Evolutionary conservation across 2,329 filamentous ascomycete species (phyloP), one percentile per base, ranked within the genome.

Genomic region (Nannizziopsis barbatae): DNA sequence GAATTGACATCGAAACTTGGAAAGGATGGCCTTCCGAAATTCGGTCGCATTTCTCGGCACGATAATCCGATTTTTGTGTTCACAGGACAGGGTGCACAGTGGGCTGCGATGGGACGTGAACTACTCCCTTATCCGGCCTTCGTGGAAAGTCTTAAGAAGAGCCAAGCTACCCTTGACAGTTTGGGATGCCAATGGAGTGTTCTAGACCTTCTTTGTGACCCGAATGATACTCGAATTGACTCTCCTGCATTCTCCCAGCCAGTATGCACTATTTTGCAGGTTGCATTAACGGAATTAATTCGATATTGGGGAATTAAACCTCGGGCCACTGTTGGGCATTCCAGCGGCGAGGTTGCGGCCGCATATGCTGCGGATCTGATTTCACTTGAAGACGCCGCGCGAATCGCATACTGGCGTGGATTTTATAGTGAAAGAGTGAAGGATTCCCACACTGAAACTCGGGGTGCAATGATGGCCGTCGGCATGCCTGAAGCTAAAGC

Each of bases 331-430:
- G 41, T 53, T 8, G 53, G 59, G 3, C 59, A 61, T 47, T 59
- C 56, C 2, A 50, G 43, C 4, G 59, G 59, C 9, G 59, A 62
- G 33, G 60, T 62, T 39, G 58, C 53, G 3, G 59, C 59, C 11
- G 57, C 59, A 5, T 61, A 58, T 44, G 47, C 49, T 30, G 47
- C 43, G 7, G 52, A 52, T 3, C 41, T 42, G 22, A 30, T 60
- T 10, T 47, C 18, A 4, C 14, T 14, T 6, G 12, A 44, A 14
- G 35, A 43, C 11, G 53, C 55, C n/a, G 52, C 55, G 12, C 31
- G 32, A 1, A 36, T 51, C 14, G 53, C 56, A 7, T 58, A 57
- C 44, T 51, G 50, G 33, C 44, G 55, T n/a, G 55, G 53, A 35
- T 6, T 27, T 7, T 27, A 27, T 27, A 27, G 22, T 7, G 22